Base-by-base conservation (phyloP, 805 yeast genomes). In the Metschnikowia lachancei region DNA sequence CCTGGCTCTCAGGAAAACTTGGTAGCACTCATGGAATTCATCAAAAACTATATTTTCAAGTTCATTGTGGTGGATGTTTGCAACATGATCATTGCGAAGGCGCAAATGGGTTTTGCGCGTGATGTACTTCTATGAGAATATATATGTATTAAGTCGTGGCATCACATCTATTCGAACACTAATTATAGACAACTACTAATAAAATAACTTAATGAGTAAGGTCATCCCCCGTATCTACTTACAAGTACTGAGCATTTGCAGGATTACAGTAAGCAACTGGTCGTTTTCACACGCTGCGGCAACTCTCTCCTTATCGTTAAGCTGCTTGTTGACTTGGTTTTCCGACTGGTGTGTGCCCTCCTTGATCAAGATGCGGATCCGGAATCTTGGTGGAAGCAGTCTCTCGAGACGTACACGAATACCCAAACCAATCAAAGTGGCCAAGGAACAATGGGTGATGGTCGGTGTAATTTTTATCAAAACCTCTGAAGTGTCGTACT, bases 261-360 rank as follows among this genome's bases (percentile, higher is more conserved):
- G 85, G 32, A 94, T 86, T n/a, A 94, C 99, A 26, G 82, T 77
- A 33, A 91, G 69, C 36, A 94, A 72, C 69, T 94, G 99, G 47
- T 87, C 96, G 59, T 94, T 94, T 61, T 94, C 99, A 65, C 98
- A 91, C 0, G 99, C 99, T 22, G 99, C 99, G 28, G 96, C 95
- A 0, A 94, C 97, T 51, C 99, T 74, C 67, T 94, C 99, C 68
- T 94, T 94, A 63, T 94, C 99, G 61, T 94, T 94, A 50, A 94
- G 76, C 68, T 94, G 99, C 62, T 92, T 92, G 67, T 94, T 94
- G 18, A 94, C 98, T 62, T 94, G 99, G 54, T 79, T 80, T 63
- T 94, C 99, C 61, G 96, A 87, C 64, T 94, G 97, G 63, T 94
- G 99, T 1, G 95, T 80, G 1, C 98, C 98, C 57, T 88, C 87